phyloP scores from a whole-genome alignment of 169 alveolate genomes.

The Plasmodium ovale region DNA sequence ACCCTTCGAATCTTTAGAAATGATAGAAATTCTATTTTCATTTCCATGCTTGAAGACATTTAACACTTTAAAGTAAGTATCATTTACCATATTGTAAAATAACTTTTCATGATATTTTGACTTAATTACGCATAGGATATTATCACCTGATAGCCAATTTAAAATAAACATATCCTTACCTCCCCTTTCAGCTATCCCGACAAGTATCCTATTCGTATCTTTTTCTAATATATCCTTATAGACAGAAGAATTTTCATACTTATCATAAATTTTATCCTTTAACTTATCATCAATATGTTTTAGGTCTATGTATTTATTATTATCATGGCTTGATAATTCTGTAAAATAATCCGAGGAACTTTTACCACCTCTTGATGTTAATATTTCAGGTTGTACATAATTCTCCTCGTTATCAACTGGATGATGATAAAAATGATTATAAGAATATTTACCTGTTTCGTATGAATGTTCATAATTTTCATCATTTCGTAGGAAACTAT shows the following conservation, averaged over 20 bases:
- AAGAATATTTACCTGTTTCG: too few species aligned
- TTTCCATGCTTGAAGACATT: slow-evolving; percentile 17
- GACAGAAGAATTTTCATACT: neutral
- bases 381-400: neutral
- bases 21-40: neutral
- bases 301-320: neutral
- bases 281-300: slow-evolving; percentile 7
- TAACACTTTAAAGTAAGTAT: slow-evolving; percentile 28
- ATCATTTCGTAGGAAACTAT: too few species aligned
- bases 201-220: slow-evolving; percentile 5
- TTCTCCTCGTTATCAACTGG: neutral
- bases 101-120: slow-evolving; percentile 3
- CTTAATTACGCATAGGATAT: slow-evolving; percentile 36
- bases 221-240: slow-evolving; percentile 3
- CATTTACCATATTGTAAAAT: slow-evolving; percentile 13
- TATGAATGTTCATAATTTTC: too few species aligned
- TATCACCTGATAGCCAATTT: slow-evolving; percentile 52
- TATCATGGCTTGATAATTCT: neutral
- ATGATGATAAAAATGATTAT: too few species aligned
- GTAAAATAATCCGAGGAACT: neutral
- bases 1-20: slow-evolving; percentile 7
- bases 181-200: slow-evolving; percentile 8
- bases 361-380: neutral
- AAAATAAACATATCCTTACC: slow-evolving; percentile 11
- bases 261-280: slow-evolving; percentile 19